phyloP scores from a whole-genome alignment of 2,329 filamentous ascomycete species.

The Colletotrichum australisinense region DNA sequence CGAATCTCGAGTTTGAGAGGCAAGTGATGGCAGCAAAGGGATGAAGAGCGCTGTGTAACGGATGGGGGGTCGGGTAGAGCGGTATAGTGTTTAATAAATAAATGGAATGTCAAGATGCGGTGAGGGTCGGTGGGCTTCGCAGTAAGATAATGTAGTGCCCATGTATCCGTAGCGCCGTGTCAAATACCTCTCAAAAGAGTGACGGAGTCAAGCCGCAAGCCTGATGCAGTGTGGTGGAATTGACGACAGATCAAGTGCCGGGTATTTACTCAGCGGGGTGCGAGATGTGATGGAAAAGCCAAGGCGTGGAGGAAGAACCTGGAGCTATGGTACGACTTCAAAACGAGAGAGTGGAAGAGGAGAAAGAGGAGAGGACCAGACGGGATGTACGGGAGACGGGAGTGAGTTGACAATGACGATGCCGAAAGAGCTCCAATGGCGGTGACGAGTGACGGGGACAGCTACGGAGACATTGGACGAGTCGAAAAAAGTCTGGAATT shows the following conservation, averaged over 20 bases:
- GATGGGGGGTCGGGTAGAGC: background rate
- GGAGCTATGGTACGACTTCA: background rate
- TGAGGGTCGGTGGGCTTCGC: background rate
- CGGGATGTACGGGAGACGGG: background rate
- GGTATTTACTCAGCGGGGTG: background rate
- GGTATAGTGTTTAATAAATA: background rate
- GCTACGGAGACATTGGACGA: background rate
- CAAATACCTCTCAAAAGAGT: background rate
- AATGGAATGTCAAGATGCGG: background rate
- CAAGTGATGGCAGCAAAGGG: constrained; percentile 1
- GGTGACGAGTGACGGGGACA: background rate
- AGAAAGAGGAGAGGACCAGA: background rate
- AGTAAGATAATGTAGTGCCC: background rate
- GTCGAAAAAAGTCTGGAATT: background rate
- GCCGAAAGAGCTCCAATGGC: background rate
- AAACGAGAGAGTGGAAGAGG: background rate
- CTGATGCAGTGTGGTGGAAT: background rate
- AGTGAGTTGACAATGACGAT: constrained; percentile 4
- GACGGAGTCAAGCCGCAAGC: background rate
- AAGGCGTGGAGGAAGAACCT: background rate
- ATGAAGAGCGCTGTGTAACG: background rate
- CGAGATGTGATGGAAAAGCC: background rate
- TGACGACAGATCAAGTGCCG: background rate
- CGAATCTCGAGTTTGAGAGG: constrained; percentile 21
- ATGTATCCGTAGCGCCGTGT: no score